Base-by-base conservation (phyloP, 1,284 basidiomycete species). In the Nidula niveotomentosa region DNA sequence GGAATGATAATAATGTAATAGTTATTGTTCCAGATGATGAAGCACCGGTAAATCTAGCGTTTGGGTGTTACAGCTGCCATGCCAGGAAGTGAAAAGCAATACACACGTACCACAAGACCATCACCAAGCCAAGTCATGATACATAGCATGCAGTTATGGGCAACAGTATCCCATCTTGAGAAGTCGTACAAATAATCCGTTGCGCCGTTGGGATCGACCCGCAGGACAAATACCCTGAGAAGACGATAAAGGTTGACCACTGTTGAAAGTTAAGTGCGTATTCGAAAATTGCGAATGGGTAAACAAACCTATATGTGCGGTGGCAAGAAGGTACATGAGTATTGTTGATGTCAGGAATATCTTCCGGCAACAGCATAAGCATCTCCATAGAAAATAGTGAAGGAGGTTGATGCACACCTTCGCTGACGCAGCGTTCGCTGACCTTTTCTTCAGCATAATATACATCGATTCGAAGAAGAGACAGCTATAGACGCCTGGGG, bases 41-140 rank as follows among this genome's bases (percentile, higher is more conserved):
- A 52, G 49, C 67, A 65, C 23, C 66, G 63, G 49, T 66, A 67
- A n/a, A 66, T 66, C 66, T 67, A 35, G 35, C 30, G 37, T 43
- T 50, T 18, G 15, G 48, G 12, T 49, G 15, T 53, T 30, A 34
- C 34, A 15, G 50, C 30, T 6, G 33, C 36, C 23, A 36, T 8
- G 30, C 44, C 33, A 35, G n/a, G n/a, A 36, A 43, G 33, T 30
- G 3, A 18, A 48, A 13, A 18, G 13, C 13, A 13, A 18, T 39
- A 17, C 7, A 51, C 36, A 58, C 64, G 30, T 39, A 66, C 66
- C 23, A 65, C 63, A 13, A 69, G 60, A n/a, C 51, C 52, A 45
- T 69, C 67, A n/a, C 65, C 66, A 5, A 65, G 35, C 64, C 64
- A 65, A 1, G 60, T 62, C 57, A 65, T 62, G 5, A 61, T 45